phyloP scores from a whole-genome alignment of 108 stramenopile species.

The Asterionellopsis glacialis region DNA sequence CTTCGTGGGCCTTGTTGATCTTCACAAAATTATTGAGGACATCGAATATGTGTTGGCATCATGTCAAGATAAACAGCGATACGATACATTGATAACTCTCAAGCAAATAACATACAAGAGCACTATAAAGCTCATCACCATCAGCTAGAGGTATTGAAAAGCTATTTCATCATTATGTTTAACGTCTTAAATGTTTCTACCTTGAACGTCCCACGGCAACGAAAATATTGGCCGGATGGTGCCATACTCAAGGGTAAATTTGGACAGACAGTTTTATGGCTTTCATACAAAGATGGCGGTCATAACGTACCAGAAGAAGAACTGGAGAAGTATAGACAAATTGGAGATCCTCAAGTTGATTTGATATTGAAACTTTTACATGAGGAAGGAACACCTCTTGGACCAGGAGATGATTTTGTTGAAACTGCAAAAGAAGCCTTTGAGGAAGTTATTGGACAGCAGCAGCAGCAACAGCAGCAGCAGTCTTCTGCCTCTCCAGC shows the following conservation, averaged over 20 bases:
- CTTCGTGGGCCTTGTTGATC: too few species aligned
- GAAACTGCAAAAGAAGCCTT: neutral
- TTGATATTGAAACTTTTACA: constrained; percentile 33
- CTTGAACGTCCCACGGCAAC: constrained; percentile 9
- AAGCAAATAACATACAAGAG: too few species aligned
- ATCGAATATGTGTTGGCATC: too few species aligned
- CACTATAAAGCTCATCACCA: too few species aligned
- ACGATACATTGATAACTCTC: too few species aligned
- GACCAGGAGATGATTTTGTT: constrained; percentile 56
- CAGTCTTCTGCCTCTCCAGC: too few species aligned
- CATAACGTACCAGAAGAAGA: constrained; percentile 39
- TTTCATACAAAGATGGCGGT: constrained; percentile 21
- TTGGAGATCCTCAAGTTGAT: constrained; percentile 71
- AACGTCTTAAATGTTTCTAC: too few species aligned
- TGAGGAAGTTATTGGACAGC: neutral
- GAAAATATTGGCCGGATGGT: neutral
- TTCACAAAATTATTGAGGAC: too few species aligned
- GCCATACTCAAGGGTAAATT: neutral
- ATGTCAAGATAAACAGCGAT: too few species aligned
- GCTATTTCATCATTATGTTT: too few species aligned
- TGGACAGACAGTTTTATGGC: constrained; percentile 11
- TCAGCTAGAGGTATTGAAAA: too few species aligned
- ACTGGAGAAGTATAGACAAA: constrained; percentile 55
- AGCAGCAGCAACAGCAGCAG: too few species aligned
- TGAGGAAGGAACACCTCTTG: constrained; percentile 15